Base-by-base conservation (phyloP, 2,329 filamentous ascomycete genomes). In the Rachicladosporium sp. region DNA sequence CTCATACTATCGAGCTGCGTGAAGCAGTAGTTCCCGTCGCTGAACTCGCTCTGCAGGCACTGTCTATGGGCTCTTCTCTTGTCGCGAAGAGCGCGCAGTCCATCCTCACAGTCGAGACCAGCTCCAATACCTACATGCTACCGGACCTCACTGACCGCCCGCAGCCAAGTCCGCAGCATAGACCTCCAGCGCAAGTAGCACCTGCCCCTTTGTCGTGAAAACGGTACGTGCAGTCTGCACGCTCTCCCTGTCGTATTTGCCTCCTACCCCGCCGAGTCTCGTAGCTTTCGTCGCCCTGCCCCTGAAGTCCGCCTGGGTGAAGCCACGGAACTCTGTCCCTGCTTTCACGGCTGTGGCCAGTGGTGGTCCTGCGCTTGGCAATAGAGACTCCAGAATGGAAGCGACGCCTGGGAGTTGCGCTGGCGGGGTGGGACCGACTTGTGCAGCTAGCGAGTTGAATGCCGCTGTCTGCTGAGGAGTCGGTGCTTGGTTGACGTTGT, bases 231-330 rank as follows among this genome's bases (percentile, higher is more conserved):
- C 52, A 3, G 53, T 48, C 4, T 21, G 29, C 3, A 41, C 30
- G 15, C 15, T 19, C 5, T 19, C 15, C 15, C 15, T 19, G 15
- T 19, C 15, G 15, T 19, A 19, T 19, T 19, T 19, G 15, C 15
- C 15, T 5, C 15, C 15, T 3, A 19, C 15, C 4, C 30, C 30
- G 12, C 30, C 53, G 4, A 52, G 40, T 33, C 40, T 43, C 42
- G 49, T 49, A 3, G 48, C 33, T 6, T 40, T 37, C 42, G 50
- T 51, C 6, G 49, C 36, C 9, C 40, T 40, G 7, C 40, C 40
- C 33, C 46, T 50, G 2, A 57, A 41, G 29, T 57, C 53, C 8
- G 48, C 35, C 7, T 48, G 36, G n/a, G 47, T 51, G 43, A 57
- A 57, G 9, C 50, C 52, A 10, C 46, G 43, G 36, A 52, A 57